phyloP scores from a whole-genome alignment of 176 grass and related monocot species.

The Musa troglodytarum region DNA sequence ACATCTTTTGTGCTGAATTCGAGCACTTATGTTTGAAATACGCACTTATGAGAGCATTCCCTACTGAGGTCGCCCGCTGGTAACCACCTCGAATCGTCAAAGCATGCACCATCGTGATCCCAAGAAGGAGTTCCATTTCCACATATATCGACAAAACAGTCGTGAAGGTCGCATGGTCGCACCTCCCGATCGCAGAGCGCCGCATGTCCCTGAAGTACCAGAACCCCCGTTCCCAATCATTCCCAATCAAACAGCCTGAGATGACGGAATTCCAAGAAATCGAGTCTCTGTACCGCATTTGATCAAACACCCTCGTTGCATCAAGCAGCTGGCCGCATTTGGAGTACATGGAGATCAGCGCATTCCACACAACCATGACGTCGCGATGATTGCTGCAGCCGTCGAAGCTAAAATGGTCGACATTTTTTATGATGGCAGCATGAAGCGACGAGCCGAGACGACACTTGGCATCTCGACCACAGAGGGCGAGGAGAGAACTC shows the following conservation, averaged over 20 bases:
- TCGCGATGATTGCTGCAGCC: background rate
- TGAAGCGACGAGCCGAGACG: slow-evolving; percentile 59
- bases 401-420: slow-evolving; percentile 20
- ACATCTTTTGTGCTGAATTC: slow-evolving; percentile 30
- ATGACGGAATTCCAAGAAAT: slow-evolving; percentile 85
- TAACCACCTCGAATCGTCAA: slow-evolving; percentile 33
- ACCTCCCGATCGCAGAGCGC: slow-evolving; percentile 3
- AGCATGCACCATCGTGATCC: slow-evolving; percentile 39
- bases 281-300: slow-evolving; percentile 65
- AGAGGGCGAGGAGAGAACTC: slow-evolving; percentile 52
- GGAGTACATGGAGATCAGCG: slow-evolving; percentile 58
- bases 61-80: slow-evolving; percentile 28
- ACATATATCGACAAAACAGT: slow-evolving; percentile 50
- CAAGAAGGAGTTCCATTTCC: slow-evolving; percentile 22
- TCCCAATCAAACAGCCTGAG: slow-evolving; percentile 17
- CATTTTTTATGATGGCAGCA: slow-evolving; percentile 42
- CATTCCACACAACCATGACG: slow-evolving; percentile 54
- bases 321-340: slow-evolving; percentile 35
- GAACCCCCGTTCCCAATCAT: slow-evolving; percentile 24
- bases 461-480: slow-evolving; percentile 40
- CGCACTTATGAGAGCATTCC: slow-evolving; percentile 52
- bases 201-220: slow-evolving; percentile 49
- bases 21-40: slow-evolving; percentile 51
- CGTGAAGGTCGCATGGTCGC: slow-evolving; percentile 53
- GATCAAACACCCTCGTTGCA: slow-evolving; percentile 56